phyloP scores from a whole-genome alignment of 805 yeast genomes.

The Wickerhamiella parazyma region DNA sequence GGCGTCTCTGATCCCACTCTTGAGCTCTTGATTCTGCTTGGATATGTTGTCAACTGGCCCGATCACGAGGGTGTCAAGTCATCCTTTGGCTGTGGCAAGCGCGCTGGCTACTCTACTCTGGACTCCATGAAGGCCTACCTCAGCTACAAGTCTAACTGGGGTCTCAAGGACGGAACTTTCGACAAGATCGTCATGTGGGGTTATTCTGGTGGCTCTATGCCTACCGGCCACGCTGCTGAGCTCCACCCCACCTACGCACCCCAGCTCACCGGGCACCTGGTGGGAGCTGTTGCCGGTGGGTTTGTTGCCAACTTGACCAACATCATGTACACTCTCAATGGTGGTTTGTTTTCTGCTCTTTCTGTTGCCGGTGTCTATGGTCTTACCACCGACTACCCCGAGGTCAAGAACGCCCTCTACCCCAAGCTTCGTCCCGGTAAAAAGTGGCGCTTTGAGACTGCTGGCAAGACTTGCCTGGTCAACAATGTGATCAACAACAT shows the following conservation, averaged over 20 bases:
- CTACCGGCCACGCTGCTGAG: constrained; percentile 20
- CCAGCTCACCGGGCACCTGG: constrained; percentile 14
- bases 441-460: constrained; percentile 12
- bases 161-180: constrained; percentile 9
- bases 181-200: constrained; percentile 13
- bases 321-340: constrained; percentile 13
- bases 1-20: constrained; percentile 7
- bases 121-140: constrained; percentile 21
- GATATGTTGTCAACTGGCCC: constrained; percentile 15
- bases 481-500: constrained; percentile 12
- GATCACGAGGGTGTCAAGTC: constrained; percentile 24
- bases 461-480: constrained; percentile 12
- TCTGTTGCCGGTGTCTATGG: constrained; percentile 20
- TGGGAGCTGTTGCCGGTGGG: constrained; percentile 11
- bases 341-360: constrained; percentile 16
- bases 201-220: constrained; percentile 14
- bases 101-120: constrained; percentile 20
- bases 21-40: constrained; percentile 8
- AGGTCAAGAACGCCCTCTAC: constrained; percentile 11
- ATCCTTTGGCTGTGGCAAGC: constrained; percentile 20
- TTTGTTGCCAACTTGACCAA: constrained; percentile 12
- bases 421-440: constrained; percentile 12
- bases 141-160: constrained; percentile 11
- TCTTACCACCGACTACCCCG: constrained; percentile 17
- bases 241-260: constrained; percentile 20